phyloP scores from a whole-genome alignment of 2,329 filamentous ascomycete genomes.

The Elsinoe arachidis region DNA sequence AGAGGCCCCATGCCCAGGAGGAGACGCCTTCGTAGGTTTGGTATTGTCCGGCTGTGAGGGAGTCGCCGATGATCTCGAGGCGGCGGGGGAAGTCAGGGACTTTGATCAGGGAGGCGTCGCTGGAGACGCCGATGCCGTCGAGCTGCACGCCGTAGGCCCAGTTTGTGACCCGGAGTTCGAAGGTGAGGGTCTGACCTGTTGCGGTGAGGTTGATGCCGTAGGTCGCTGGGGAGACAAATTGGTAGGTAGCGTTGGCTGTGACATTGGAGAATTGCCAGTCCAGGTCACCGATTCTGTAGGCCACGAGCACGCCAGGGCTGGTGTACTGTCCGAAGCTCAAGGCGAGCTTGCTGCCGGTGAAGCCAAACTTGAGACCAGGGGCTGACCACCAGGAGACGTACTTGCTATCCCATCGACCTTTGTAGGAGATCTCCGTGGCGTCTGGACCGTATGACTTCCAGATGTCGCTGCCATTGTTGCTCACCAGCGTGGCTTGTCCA shows the following conservation, averaged over 20 bases:
- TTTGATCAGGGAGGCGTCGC: conserved; percentile 37
- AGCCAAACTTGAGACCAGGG: conserved; percentile 48
- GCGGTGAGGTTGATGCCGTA: conserved; percentile 38
- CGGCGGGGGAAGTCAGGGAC: conserved; percentile 29
- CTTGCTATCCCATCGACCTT: conserved; percentile 54
- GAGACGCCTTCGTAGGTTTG: conserved; percentile 51
- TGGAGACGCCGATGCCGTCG: conserved; percentile 41
- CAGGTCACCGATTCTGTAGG: conserved; percentile 49
- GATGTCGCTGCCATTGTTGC: conserved; percentile 25
- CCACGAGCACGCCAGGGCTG: conserved; percentile 43
- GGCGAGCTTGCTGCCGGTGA: conserved; percentile 45
- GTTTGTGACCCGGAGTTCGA: conserved; percentile 53
- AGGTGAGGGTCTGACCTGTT: conserved; percentile 39
- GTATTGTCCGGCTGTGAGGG: conserved; percentile 48
- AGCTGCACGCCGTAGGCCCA: conserved; percentile 54
- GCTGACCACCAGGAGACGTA: conserved; percentile 46
- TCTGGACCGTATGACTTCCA: conserved; percentile 45
- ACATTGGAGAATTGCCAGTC: conserved; percentile 56
- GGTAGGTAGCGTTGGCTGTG: conserved; percentile 47
- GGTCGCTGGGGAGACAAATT: conserved; percentile 43
- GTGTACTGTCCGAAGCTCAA: conserved; percentile 48
- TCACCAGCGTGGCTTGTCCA: conserved; percentile 28
- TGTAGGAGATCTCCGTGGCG: conserved; percentile 50
- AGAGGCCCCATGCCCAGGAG: conserved; percentile 48
- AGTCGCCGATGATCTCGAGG: conserved; percentile 40